A percentile compares a stretch with the other conserved stretches of the same genome.
Evolutionary conservation across 768 basidiomycete genomes (phyloP).

Genomic region (Agaricus sinodeliciosus): DNA sequence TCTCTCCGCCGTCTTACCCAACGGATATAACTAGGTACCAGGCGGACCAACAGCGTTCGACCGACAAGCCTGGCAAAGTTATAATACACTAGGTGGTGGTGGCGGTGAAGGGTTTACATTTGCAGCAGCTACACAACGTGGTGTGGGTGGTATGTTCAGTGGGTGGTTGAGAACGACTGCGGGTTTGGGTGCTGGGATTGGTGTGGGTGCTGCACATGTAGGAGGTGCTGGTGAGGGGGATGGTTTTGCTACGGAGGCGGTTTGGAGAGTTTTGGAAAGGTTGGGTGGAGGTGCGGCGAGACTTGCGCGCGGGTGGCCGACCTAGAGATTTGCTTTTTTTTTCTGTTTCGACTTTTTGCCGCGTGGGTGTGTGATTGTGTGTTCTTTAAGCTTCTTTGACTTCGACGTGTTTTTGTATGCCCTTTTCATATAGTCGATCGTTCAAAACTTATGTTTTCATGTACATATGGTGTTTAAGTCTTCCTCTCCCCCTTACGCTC

Average conservation of each 20-base stretch:
- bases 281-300: slow-evolving; percentile 72
- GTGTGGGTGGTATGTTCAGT: slow-evolving; percentile 12
- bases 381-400: no score
- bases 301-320: slow-evolving; percentile 72
- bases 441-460: no score
- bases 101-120: slow-evolving; percentile 5
- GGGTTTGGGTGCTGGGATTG: slow-evolving; percentile 20
- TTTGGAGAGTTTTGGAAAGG: slow-evolving; percentile 67
- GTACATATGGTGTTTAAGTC: no score
- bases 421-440: no score
- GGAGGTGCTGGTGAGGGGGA: slow-evolving; percentile 56
- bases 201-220: slow-evolving; percentile 25
- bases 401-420: no score
- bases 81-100: slow-evolving; percentile 68
- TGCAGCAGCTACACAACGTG: slow-evolving; percentile 9
- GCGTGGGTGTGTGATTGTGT: no score
- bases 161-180: neutral
- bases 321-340: slow-evolving; percentile 15
- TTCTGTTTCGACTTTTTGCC: no score
- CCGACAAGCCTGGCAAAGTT: slow-evolving; percentile 72
- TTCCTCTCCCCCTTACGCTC: no score
- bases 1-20: slow-evolving; percentile 35
- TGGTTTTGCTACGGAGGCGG: slow-evolving; percentile 38
- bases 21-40: slow-evolving; percentile 25
- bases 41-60: slow-evolving; percentile 73